Percentiles rank a stretch among this genome's conserved stretches.
These are phyloP conservation scores for Takashimella koratensis DNA, from an alignment of 1,284 basidiomycete species.

Conservation along the genomic window DNA sequence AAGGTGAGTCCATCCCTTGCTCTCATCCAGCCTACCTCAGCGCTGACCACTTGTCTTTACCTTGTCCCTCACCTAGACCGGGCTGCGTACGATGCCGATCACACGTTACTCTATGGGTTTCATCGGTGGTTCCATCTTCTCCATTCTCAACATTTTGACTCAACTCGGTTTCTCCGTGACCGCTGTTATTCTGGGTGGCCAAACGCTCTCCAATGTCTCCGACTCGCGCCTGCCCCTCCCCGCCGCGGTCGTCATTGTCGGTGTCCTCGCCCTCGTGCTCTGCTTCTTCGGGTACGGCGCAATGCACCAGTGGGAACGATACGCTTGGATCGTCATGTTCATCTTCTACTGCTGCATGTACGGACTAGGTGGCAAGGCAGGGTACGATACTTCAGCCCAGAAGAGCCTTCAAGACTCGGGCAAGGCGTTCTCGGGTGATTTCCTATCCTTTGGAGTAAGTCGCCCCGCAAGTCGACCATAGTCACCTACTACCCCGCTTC, in stretches of 20 bases:
- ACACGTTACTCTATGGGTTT: slow-evolving; percentile 58
- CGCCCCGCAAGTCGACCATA: background rate
- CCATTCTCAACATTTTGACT: slow-evolving; percentile 59
- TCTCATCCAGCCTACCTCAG: background rate
- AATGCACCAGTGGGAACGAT: slow-evolving; percentile 60
- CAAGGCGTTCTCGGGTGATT: slow-evolving; percentile 45
- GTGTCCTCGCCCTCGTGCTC: slow-evolving; percentile 44
- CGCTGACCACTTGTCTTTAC: background rate
- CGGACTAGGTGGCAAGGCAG: slow-evolving; percentile 56
- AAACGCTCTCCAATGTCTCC: slow-evolving; percentile 49
- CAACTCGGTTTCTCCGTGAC: slow-evolving; percentile 49
- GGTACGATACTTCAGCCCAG: slow-evolving; percentile 55
- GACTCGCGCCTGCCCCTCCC: slow-evolving; percentile 43
- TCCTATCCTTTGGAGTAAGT: slow-evolving; percentile 56
- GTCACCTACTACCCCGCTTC: background rate
- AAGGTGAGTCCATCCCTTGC: slow-evolving; percentile 17
- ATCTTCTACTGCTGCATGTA: slow-evolving; percentile 57
- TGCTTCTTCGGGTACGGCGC: slow-evolving; percentile 53
- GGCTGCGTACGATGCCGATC: background rate
- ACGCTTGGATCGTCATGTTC: slow-evolving; percentile 59
- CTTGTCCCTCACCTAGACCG: background rate
- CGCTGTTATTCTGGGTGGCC: slow-evolving; percentile 49
- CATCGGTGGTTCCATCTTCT: slow-evolving; percentile 57
- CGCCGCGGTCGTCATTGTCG: slow-evolving; percentile 50
- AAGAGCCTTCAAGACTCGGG: slow-evolving; percentile 54